Percentiles rank a stretch among this genome's conserved stretches.
Conservation (phyloP, 768 basidiomycete genomes). For the Imleria badia region DNA sequence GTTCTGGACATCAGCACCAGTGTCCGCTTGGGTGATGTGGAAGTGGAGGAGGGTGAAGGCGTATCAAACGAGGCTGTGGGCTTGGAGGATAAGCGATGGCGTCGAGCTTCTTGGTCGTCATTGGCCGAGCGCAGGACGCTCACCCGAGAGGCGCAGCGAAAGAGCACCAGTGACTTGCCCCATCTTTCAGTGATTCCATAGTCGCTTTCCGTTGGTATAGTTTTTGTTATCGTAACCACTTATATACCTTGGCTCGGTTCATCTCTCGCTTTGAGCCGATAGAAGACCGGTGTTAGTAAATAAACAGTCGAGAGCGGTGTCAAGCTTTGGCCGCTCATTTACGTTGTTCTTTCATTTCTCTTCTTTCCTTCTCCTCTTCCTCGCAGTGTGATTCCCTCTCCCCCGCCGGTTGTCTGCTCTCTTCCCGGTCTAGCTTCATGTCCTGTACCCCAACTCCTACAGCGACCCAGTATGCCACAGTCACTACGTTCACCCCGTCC, state of each 20-base stretch:
- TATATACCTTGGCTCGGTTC: background rate
- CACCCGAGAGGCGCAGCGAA: constrained; percentile 13
- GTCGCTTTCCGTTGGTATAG: background rate
- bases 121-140: constrained; percentile 23
- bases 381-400: background rate
- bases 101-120: constrained; percentile 29
- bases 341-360: background rate
- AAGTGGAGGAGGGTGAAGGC: background rate
- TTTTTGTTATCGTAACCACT: too few species aligned
- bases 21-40: constrained; percentile 21
- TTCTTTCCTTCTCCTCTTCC: background rate
- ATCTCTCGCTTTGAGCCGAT: background rate
- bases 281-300: background rate
- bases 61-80: background rate
- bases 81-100: constrained; percentile 11
- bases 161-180: constrained; percentile 24
- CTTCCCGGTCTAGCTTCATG: constrained; percentile 14
- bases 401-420: background rate
- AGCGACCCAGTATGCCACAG: constrained; percentile 39
- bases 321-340: background rate
- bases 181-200: constrained; percentile 76
- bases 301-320: background rate
- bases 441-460: constrained; percentile 46
- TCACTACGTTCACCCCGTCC: constrained; percentile 35
- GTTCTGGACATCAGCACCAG: constrained; percentile 24